Evolutionary conservation across 2,329 filamentous ascomycete species (phyloP).

Genomic region (Penicillium sp.): DNA sequence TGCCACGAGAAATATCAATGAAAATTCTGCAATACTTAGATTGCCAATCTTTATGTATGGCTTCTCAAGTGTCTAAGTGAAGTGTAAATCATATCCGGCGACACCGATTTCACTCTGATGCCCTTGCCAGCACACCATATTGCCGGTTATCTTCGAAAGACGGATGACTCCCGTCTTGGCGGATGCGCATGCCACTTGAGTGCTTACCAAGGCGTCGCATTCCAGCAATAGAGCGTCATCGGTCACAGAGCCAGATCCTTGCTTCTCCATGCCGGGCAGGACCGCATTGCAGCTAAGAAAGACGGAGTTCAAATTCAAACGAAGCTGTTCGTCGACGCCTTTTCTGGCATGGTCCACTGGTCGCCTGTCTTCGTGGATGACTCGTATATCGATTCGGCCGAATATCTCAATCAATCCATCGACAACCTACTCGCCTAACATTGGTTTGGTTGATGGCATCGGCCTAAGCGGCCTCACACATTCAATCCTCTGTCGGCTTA

Average conservation of each 20-base stretch:
- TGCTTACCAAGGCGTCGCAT: conserved; percentile 54
- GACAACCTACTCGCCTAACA: conserved; percentile 51
- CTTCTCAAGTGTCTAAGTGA: too few relatives aligned
- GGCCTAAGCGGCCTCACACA: conserved; percentile 44
- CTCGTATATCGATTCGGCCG: conserved; percentile 59
- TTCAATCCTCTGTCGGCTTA: conserved; percentile 22
- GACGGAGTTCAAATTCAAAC: conserved; percentile 57
- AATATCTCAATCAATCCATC: conserved; percentile 54
- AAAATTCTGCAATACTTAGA: too few relatives aligned
- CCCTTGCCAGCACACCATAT: conserved; percentile 41
- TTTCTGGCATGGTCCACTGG: conserved; percentile 47
- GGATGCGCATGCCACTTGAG: conserved; percentile 57
- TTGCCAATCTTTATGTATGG: too few relatives aligned
- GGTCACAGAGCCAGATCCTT: conserved; percentile 47
- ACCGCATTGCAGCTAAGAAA: conserved; percentile 56
- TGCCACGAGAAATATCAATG: too few relatives aligned
- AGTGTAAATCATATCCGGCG: conserved; percentile 60
- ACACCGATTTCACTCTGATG: conserved; percentile 55
- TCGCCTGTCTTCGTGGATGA: conserved; percentile 59
- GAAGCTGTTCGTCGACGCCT: conserved; percentile 54
- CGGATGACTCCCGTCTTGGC: conserved; percentile 55
- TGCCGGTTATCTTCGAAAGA: conserved; percentile 51
- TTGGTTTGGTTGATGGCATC: conserved; percentile 56
- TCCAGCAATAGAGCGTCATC: conserved; percentile 50
- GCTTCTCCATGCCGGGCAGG: conserved; percentile 57